Evolutionary conservation across 2,329 filamentous ascomycete genomes (phyloP).

Genomic region (Pyrenophora teres): DNA sequence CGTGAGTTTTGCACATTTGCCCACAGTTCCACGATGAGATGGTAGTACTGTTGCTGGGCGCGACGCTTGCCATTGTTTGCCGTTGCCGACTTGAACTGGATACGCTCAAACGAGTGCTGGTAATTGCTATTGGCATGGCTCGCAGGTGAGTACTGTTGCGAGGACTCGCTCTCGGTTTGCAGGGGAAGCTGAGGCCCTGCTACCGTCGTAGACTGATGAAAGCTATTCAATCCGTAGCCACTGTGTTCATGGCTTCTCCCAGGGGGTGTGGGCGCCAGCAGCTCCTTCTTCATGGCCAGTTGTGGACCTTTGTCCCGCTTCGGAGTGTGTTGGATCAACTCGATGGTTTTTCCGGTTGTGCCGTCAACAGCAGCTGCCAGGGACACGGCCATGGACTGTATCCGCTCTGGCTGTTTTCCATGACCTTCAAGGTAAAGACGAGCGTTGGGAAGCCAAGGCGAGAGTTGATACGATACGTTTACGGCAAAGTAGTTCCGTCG

Average conservation of each 20-base stretch:
- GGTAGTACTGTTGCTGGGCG: slow-evolving; percentile 90
- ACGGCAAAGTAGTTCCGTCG: slow-evolving; percentile 90
- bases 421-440: slow-evolving; percentile 62
- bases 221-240: slow-evolving; percentile 46
- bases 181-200: slow-evolving; percentile 51
- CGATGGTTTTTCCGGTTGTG: slow-evolving; percentile 74
- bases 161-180: slow-evolving; percentile 42
- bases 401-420: slow-evolving; percentile 56
- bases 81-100: slow-evolving; percentile 92
- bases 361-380: slow-evolving; percentile 84
- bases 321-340: slow-evolving; percentile 87
- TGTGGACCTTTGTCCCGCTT: slow-evolving; percentile 90
- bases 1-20: slow-evolving; percentile 43
- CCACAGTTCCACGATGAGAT: slow-evolving; percentile 75
- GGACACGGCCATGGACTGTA: slow-evolving; percentile 78
- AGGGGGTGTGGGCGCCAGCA: slow-evolving; percentile 69
- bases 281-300: slow-evolving; percentile 70
- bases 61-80: slow-evolving; percentile 91
- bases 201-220: slow-evolving; percentile 40
- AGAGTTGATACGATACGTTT: slow-evolving; percentile 74
- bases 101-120: slow-evolving; percentile 78
- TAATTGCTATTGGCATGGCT: slow-evolving; percentile 43
- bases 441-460: slow-evolving; percentile 62
- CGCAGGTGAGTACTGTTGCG: slow-evolving; percentile 43
- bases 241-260: slow-evolving; percentile 52